These are phyloP conservation scores for Mycena amicta DNA, from an alignment of 768 basidiomycete species.

Conservation along the genomic window DNA sequence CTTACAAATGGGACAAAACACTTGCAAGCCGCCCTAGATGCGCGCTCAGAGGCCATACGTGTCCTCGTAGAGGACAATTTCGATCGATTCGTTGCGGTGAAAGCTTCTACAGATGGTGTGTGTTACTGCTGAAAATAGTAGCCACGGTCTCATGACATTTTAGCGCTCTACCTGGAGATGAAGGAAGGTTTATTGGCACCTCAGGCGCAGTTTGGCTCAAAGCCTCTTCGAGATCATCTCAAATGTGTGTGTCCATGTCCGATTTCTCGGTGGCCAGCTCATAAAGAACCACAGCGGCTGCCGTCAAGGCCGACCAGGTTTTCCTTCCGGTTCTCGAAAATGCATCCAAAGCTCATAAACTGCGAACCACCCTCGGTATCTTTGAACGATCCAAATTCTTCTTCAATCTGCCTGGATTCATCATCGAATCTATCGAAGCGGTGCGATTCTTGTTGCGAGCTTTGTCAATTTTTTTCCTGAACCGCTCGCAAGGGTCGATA, in stretches of 20 bases:
- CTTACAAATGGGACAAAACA: slow-evolving; percentile 76
- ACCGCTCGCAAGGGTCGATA: no score
- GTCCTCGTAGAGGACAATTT: slow-evolving; percentile 97
- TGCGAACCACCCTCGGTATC: slow-evolving; percentile 90
- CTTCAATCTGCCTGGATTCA: slow-evolving; percentile 93
- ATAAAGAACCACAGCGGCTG: no score
- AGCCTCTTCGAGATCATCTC: slow-evolving; percentile 78
- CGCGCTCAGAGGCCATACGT: slow-evolving; percentile 91
- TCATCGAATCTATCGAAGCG: slow-evolving; percentile 87
- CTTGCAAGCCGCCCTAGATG: slow-evolving; percentile 80
- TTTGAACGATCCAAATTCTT: slow-evolving; percentile 98
- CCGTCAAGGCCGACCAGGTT: slow-evolving; percentile 91
- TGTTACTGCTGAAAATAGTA: not conserved
- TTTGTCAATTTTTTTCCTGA: no score
- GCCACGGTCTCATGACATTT: slow-evolving; percentile 10
- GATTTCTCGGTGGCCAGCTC: no score
- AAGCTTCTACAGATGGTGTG: slow-evolving; percentile 91
- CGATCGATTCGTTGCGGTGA: slow-evolving; percentile 96
- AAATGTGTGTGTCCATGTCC: slow-evolving; percentile 62
- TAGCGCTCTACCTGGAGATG: slow-evolving; percentile 93
- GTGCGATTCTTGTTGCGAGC: no score
- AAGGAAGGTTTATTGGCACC: slow-evolving; percentile 80
- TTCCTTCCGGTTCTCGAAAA: slow-evolving; percentile 97
- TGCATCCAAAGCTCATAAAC: slow-evolving; percentile 88
- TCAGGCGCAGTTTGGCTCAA: slow-evolving; percentile 79